Percentiles rank a stretch among this genome's conserved stretches.
phyloP scores from a whole-genome alignment of 768 basidiomycete genomes.

The Tulasnella sp. region DNA sequence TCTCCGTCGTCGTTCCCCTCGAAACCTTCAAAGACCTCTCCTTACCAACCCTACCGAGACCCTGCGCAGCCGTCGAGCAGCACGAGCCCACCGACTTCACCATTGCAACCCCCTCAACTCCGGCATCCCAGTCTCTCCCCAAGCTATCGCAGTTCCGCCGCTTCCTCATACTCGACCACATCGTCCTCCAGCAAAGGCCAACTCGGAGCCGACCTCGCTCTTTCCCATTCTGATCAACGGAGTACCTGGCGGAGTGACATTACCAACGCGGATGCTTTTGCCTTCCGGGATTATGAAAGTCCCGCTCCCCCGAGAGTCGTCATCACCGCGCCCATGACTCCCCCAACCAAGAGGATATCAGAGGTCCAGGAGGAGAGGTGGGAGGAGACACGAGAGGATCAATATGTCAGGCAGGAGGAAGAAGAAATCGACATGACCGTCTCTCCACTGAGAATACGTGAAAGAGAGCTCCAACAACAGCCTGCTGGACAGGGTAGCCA shows the following conservation, averaged over 20 bases:
- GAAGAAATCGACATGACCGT: background rate
- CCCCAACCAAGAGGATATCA: background rate
- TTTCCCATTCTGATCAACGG: conserved; percentile 7
- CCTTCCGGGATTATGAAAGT: conserved; percentile 30
- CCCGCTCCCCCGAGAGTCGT: conserved; percentile 51
- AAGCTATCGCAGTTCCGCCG: conserved; percentile 10
- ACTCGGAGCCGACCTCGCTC: background rate
- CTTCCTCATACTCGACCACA: conserved; percentile 9
- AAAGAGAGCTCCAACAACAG: background rate
- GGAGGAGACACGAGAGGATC: background rate
- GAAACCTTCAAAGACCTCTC: background rate
- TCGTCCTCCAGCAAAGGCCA: conserved; percentile 8
- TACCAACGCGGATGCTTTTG: conserved; percentile 30
- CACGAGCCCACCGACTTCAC: conserved; percentile 2
- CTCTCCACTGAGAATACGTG: background rate
- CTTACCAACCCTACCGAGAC: conserved; percentile 1
- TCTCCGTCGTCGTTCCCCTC: background rate
- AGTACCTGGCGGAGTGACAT: conserved; percentile 26
- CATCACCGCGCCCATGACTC: conserved; percentile 42
- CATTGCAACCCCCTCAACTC: conserved; percentile 21
- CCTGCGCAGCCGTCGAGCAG: background rate
- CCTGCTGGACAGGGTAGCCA: background rate
- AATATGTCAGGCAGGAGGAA: background rate
- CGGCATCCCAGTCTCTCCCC: background rate
- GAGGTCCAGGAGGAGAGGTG: background rate